Evolutionary conservation across 1,284 basidiomycete genomes (phyloP).

Genomic region (Fomes fomentarius): DNA sequence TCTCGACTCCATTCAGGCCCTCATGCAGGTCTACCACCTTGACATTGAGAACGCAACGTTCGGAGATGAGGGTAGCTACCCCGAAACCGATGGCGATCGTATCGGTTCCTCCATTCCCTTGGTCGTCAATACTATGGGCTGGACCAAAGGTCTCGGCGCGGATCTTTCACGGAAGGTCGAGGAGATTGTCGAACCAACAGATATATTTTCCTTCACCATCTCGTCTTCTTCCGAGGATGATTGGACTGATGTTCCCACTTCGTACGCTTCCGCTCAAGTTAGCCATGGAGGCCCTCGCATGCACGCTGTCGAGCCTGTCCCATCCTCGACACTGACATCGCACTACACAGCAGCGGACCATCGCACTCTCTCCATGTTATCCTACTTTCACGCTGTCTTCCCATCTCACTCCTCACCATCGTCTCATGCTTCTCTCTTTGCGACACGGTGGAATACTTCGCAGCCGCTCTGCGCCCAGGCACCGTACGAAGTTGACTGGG

Average conservation of each 20-base stretch:
- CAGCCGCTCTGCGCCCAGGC: constrained; percentile 67
- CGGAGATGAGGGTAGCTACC: constrained; percentile 29
- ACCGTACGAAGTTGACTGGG: constrained; percentile 71
- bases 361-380: constrained; percentile 73
- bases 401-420: constrained; percentile 29
- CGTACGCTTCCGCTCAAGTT: neutral
- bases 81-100: constrained; percentile 35
- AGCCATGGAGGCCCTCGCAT: neutral
- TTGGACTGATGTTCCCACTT: constrained; percentile 1
- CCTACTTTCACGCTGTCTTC: constrained; percentile 80
- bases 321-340: constrained; percentile 36
- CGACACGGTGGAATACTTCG: constrained; percentile 67
- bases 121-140: constrained; percentile 96
- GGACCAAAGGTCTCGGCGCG: constrained; percentile 92
- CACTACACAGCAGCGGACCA: constrained; percentile 76
- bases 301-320: constrained; percentile 39
- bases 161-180: constrained; percentile 79
- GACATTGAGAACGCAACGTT: constrained; percentile 62
- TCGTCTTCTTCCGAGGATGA: constrained; percentile 27
- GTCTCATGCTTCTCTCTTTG: constrained; percentile 37
- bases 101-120: constrained; percentile 73
- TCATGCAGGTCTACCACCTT: constrained; percentile 73
- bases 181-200: constrained; percentile 63
- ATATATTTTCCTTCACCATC: constrained; percentile 61
- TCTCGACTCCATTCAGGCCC: constrained; percentile 66